Conservation (phyloP, 805 yeast genomes). For the Metschnikowia santaceciliae region DNA sequence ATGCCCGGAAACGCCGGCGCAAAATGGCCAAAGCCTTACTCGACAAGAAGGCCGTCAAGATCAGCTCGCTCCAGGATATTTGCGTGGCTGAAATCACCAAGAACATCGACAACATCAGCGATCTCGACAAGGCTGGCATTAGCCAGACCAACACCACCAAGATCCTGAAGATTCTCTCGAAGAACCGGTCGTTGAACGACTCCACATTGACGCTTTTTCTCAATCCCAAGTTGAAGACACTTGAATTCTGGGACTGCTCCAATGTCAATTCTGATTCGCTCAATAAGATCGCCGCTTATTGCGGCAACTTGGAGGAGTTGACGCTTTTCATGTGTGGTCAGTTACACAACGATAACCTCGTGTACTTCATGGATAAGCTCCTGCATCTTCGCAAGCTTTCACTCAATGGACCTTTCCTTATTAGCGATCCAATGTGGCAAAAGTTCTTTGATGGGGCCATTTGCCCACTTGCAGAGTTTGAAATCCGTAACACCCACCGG, state of each 20-base stretch:
- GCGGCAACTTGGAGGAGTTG: constrained; percentile 66
- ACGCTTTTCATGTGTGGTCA: constrained; percentile 92
- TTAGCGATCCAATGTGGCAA: constrained; percentile 75
- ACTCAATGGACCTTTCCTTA: constrained; percentile 89
- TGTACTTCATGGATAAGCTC: constrained; percentile 59
- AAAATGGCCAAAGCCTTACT: constrained; percentile 80
- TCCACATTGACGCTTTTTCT: constrained; percentile 72
- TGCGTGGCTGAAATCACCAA: constrained; percentile 67
- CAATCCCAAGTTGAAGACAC: constrained; percentile 47
- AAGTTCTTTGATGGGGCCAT: constrained; percentile 62
- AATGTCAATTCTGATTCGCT: constrained; percentile 62
- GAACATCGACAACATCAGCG: constrained; percentile 71
- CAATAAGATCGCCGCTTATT: constrained; percentile 66
- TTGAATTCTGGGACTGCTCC: constrained; percentile 93
- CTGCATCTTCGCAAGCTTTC: constrained; percentile 48
- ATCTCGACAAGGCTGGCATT: constrained; percentile 66
- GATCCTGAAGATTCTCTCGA: constrained; percentile 71
- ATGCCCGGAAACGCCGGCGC: constrained; percentile 70
- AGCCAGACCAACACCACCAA: constrained; percentile 69
- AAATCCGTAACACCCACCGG: constrained; percentile 78
- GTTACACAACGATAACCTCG: constrained; percentile 69
- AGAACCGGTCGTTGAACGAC: constrained; percentile 75
- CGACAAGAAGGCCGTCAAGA: constrained; percentile 57
- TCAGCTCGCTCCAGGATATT: constrained; percentile 76
- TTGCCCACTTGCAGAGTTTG: constrained; percentile 51